Evolutionary conservation across 1,284 basidiomycete species (phyloP).

Genomic region (Rhodotorula sp.): DNA sequence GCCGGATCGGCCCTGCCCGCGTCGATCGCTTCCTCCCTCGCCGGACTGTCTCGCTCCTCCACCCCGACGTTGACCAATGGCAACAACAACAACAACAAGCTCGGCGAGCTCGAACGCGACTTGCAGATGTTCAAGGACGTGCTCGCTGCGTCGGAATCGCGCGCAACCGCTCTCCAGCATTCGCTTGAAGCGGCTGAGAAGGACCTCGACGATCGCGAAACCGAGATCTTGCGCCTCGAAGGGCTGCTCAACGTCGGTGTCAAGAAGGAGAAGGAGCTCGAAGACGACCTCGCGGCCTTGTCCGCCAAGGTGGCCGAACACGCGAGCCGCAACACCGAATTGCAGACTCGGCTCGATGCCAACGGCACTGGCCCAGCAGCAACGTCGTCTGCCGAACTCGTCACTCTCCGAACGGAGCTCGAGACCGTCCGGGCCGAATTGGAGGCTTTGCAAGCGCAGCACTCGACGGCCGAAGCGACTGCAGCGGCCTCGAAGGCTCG

Average conservation of each 20-base stretch:
- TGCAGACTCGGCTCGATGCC: slow-evolving; percentile 18
- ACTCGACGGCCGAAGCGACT: not conserved
- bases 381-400: not conserved
- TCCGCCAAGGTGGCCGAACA: slow-evolving; percentile 20
- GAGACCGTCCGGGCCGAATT: slow-evolving; percentile 3
- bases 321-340: slow-evolving; percentile 9
- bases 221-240: slow-evolving; percentile 20
- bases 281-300: slow-evolving; percentile 17
- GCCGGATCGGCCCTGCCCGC: not conserved
- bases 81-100: slow-evolving; percentile 2
- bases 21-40: not conserved
- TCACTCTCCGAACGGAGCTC: slow-evolving; percentile 3
- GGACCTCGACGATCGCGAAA: slow-evolving; percentile 29
- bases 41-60: slow-evolving; percentile 2
- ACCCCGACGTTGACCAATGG: slow-evolving; percentile 1
- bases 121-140: slow-evolving; percentile 25
- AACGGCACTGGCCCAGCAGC: not conserved
- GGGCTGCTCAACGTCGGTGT: slow-evolving; percentile 1
- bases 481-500: slow-evolving; percentile 18
- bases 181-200: slow-evolving; percentile 28
- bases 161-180: slow-evolving; percentile 24
- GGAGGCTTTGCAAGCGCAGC: not conserved
- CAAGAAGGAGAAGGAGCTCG: slow-evolving; percentile 23
- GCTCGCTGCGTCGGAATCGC: slow-evolving; percentile 30
- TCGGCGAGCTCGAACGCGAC: slow-evolving; percentile 22